Percentiles rank a stretch among this genome's conserved stretches.
These are phyloP conservation scores for Metschnikowia cubensis DNA, from an alignment of 805 yeast species.

Conservation along the genomic window DNA sequence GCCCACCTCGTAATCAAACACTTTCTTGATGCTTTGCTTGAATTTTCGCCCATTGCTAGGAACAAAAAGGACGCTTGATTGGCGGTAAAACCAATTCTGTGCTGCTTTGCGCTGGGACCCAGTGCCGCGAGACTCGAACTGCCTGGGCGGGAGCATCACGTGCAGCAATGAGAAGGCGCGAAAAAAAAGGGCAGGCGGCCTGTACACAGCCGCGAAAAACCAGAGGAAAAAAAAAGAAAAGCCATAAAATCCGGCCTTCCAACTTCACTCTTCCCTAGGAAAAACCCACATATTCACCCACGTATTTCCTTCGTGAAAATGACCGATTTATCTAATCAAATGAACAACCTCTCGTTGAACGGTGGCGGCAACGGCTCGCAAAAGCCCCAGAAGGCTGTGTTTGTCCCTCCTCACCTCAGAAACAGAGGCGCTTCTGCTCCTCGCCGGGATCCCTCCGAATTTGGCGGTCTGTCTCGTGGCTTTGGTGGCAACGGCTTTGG, in stretches of 20 bases:
- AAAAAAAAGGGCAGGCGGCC: not conserved
- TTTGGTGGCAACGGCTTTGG: constrained; percentile 10
- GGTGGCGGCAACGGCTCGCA: constrained; percentile 27
- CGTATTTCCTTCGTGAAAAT: constrained; percentile 28
- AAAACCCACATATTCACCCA: not conserved
- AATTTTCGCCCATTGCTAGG: too few relatives aligned
- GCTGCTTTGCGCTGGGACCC: too few relatives aligned
- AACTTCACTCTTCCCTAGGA: constrained; percentile 2
- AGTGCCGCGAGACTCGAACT: too few relatives aligned
- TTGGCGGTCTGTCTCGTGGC: constrained; percentile 14
- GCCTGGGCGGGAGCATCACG: not conserved
- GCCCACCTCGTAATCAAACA: too few relatives aligned
- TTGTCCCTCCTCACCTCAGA: constrained; percentile 33
- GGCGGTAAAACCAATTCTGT: too few relatives aligned
- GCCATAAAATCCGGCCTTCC: not conserved
- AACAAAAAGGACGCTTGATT: too few relatives aligned
- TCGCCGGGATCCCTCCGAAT: constrained; percentile 29
- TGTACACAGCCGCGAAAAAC: constrained; percentile 4
- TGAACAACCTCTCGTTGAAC: constrained; percentile 53
- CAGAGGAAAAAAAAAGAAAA: constrained; percentile 4
- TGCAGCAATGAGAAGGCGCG: constrained; percentile 5
- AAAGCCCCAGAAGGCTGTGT: constrained; percentile 17
- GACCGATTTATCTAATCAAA: constrained; percentile 56
- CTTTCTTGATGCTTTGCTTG: too few relatives aligned
- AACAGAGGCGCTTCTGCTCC: constrained; percentile 29